Evolutionary conservation across 2,329 filamentous ascomycete species (phyloP).

Genomic region (Periconia macrospinosa): DNA sequence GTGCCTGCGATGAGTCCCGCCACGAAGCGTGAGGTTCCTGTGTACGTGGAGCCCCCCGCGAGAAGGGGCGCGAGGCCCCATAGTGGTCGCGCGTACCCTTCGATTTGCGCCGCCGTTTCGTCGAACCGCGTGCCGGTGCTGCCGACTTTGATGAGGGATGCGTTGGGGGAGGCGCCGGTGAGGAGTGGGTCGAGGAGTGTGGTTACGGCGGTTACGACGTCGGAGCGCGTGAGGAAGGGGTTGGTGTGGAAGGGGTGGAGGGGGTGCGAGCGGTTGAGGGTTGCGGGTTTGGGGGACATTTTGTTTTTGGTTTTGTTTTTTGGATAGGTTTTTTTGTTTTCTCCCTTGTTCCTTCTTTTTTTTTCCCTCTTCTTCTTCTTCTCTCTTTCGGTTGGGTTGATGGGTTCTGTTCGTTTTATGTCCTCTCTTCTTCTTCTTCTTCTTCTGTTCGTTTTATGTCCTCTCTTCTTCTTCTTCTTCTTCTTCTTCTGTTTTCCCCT

Average conservation of each 20-base stretch:
- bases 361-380: too few species aligned
- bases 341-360: too few species aligned
- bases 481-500: too few species aligned
- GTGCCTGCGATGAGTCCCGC: conserved; percentile 72
- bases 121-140: conserved; percentile 77
- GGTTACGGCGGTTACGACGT: conserved; percentile 47
- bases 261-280: conserved; percentile 46
- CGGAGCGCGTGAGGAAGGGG: conserved; percentile 43
- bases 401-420: too few species aligned
- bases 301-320: too few species aligned
- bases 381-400: too few species aligned
- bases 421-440: too few species aligned
- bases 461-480: too few species aligned
- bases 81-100: conserved; percentile 73
- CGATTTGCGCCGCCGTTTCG: conserved; percentile 74
- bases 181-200: conserved; percentile 70
- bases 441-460: too few species aligned
- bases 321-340: not conserved
- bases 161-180: conserved; percentile 69
- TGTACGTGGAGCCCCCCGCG: conserved; percentile 68
- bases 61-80: conserved; percentile 75
- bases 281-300: conserved; percentile 38
- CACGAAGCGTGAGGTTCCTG: conserved; percentile 66
- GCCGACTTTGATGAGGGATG: conserved; percentile 68
- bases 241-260: conserved; percentile 49